phyloP scores from a whole-genome alignment of 371 early-diverging fungal genomes.

The Rhizopus sp. region DNA sequence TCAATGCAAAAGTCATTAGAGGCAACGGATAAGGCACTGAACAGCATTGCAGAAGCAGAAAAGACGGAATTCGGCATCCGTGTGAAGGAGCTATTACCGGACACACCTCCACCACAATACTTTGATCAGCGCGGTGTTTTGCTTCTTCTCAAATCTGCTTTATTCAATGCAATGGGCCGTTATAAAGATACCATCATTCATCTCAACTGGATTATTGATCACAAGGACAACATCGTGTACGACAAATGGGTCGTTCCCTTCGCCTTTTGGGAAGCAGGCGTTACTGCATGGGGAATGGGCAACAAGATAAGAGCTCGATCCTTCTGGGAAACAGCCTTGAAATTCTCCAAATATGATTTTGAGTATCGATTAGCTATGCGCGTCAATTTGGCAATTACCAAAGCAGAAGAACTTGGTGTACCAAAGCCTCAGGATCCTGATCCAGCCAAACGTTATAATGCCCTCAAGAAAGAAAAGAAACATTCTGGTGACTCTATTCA shows the following conservation, averaged over 20 bases:
- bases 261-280: conserved; percentile 61
- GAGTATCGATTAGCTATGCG: conserved; percentile 50
- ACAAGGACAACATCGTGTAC: conserved; percentile 44
- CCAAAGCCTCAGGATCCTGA: conserved; percentile 24
- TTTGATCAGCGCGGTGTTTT: conserved; percentile 48
- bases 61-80: conserved; percentile 48
- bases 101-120: conserved; percentile 47
- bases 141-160: conserved; percentile 41
- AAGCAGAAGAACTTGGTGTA: conserved; percentile 43
- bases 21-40: conserved; percentile 42
- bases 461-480: conserved; percentile 13
- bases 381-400: conserved; percentile 45
- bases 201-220: conserved; percentile 64
- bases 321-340: conserved; percentile 48
- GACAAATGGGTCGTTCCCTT: conserved; percentile 66
- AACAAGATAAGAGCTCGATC: conserved; percentile 39
- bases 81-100: conserved; percentile 44
- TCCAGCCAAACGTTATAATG: conserved; percentile 17
- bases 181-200: conserved; percentile 46
- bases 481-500: conserved; percentile 20
- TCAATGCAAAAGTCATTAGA: conserved; percentile 39
- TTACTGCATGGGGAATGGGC: conserved; percentile 49
- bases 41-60: conserved; percentile 42
- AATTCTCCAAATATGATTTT: conserved; percentile 49
- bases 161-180: conserved; percentile 42